Conservation (phyloP, 2,329 filamentous ascomycete species). For the Pseudogymnoascus sp. region DNA sequence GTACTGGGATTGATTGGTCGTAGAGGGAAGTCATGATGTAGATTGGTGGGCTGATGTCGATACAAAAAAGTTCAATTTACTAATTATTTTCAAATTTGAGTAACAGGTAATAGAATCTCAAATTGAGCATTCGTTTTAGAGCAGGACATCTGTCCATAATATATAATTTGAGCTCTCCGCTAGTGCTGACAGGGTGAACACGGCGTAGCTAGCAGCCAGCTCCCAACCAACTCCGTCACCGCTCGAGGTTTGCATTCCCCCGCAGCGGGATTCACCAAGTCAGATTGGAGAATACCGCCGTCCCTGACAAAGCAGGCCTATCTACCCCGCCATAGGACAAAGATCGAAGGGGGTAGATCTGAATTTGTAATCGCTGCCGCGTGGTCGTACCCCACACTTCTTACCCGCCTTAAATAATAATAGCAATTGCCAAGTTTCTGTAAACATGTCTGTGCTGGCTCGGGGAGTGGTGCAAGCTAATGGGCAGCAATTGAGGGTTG, state of each 20-base stretch:
- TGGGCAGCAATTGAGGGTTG: background rate
- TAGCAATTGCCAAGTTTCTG: background rate
- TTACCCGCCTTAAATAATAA: background rate
- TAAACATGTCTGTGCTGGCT: background rate
- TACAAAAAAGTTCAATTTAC: background rate
- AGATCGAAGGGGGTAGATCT: background rate
- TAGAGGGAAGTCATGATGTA: slow-evolving; percentile 3
- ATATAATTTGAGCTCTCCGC: background rate
- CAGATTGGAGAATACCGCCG: background rate
- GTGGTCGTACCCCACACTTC: background rate
- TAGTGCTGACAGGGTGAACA: background rate
- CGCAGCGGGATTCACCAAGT: background rate
- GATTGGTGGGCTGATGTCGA: background rate
- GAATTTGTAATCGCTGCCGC: background rate
- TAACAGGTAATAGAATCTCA: background rate
- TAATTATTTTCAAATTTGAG: background rate
- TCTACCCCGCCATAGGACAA: background rate
- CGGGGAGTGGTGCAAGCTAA: background rate
- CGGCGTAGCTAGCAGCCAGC: background rate
- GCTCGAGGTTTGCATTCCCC: background rate
- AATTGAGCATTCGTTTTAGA: background rate
- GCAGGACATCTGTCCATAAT: background rate
- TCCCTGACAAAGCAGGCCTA: background rate
- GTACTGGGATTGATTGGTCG: slow-evolving; percentile 30
- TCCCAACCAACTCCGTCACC: background rate